phyloP scores from a whole-genome alignment of 2,329 filamentous ascomycete genomes.

The Xylariaceae sp. region DNA sequence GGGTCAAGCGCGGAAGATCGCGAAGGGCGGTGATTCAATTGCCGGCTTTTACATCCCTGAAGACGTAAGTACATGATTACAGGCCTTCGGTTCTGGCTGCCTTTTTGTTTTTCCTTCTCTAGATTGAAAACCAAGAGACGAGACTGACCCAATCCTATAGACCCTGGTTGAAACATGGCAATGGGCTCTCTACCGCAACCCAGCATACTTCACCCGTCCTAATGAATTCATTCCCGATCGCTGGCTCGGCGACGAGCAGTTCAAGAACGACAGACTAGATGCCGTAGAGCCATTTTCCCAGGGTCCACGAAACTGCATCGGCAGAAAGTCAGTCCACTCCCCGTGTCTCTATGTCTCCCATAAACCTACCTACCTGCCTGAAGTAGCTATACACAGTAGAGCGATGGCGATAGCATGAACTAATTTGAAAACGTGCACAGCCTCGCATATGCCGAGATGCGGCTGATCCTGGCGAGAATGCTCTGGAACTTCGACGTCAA shows the following conservation, averaged over 20 bases:
- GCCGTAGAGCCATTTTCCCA: constrained; percentile 33
- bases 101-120: no score
- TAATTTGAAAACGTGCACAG: constrained; percentile 18
- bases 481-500: constrained; percentile 36
- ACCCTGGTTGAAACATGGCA: constrained; percentile 34
- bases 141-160: constrained; percentile 18
- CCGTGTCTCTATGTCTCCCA: background rate
- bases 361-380: no score
- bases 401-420: no score
- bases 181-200: constrained; percentile 31
- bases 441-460: constrained; percentile 38
- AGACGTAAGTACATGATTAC: constrained; percentile 14
- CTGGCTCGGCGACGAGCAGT: constrained; percentile 28
- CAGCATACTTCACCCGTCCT: constrained; percentile 33
- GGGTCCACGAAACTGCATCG: constrained; percentile 37
- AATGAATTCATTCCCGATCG: constrained; percentile 36
- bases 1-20: constrained; percentile 20
- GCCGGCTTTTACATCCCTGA: constrained; percentile 21
- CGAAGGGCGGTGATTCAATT: constrained; percentile 22
- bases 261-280: constrained; percentile 28
- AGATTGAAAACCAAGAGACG: no score
- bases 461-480: constrained; percentile 33
- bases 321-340: constrained; percentile 31
- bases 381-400: no score
- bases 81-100: background rate